phyloP scores from a whole-genome alignment of 257 asterid species.

The Solanum chaucha region DNA sequence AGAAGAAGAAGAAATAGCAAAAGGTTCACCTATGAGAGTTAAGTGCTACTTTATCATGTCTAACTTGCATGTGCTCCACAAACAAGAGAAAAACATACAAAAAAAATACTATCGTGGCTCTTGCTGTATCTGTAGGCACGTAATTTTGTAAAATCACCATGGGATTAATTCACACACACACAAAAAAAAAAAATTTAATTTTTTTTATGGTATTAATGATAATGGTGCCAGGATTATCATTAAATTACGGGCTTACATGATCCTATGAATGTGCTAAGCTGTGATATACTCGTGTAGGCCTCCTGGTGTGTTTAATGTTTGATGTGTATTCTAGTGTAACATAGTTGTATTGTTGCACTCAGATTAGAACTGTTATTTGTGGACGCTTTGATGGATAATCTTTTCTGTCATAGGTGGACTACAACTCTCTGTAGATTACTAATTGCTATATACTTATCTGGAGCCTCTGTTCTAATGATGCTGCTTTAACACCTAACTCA shows the following conservation, averaged over 20 bases:
- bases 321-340: not conserved
- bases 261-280: not conserved
- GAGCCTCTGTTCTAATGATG: not conserved
- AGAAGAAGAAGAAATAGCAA: not conserved
- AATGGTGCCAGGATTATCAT: not conserved
- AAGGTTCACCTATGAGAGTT: not conserved
- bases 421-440: not conserved
- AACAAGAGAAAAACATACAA: not conserved
- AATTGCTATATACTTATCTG: not conserved
- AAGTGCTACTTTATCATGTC: not conserved
- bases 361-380: not conserved
- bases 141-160: not conserved
- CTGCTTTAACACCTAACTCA: conserved; percentile 11
- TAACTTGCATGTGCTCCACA: not conserved
- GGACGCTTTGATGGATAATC: not conserved
- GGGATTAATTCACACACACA: not conserved
- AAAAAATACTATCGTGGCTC: not conserved
- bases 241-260: not conserved
- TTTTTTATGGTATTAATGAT: not conserved
- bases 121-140: not conserved
- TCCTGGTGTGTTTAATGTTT: not conserved
- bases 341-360: not conserved
- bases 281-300: not conserved
- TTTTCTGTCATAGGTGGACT: not conserved
- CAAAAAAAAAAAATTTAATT: too few species aligned